phyloP scores from a whole-genome alignment of 768 basidiomycete genomes.

The Leccinum obscurum region DNA sequence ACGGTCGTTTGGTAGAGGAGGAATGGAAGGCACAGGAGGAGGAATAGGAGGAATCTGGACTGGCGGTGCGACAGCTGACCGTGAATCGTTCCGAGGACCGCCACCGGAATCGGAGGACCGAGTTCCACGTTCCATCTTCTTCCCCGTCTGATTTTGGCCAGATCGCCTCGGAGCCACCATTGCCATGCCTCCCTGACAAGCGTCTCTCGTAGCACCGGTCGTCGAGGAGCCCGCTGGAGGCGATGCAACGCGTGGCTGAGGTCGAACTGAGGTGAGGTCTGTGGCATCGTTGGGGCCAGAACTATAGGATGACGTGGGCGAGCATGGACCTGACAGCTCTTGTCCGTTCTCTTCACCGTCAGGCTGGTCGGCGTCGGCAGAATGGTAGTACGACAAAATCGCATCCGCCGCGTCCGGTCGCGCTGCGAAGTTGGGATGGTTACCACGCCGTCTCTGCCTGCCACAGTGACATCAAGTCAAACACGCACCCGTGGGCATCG shows the following conservation, averaged over 20 bases:
- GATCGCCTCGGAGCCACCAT: conserved; percentile 41
- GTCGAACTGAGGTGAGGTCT: conserved; percentile 18
- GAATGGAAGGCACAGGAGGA: conserved; percentile 39
- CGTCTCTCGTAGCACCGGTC: conserved; percentile 43
- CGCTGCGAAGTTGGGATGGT: conserved; percentile 6
- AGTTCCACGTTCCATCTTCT: conserved; percentile 12
- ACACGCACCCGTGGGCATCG: conserved; percentile 17
- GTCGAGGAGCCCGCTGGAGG: conserved; percentile 30
- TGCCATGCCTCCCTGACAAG: conserved; percentile 61
- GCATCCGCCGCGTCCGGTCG: conserved; percentile 42
- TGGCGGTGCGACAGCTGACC: conserved; percentile 63
- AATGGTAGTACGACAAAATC: conserved; percentile 57
- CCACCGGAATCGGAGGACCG: conserved; percentile 28
- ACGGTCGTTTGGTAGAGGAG: conserved; percentile 29
- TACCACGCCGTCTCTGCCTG: not conserved
- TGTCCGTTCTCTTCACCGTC: conserved; percentile 30
- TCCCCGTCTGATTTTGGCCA: conserved; percentile 28
- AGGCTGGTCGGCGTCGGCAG: conserved; percentile 36
- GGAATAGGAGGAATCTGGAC: conserved; percentile 51
- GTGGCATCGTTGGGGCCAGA: conserved; percentile 48
- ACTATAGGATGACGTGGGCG: conserved; percentile 10
- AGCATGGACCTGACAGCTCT: conserved; percentile 19
- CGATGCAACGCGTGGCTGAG: conserved; percentile 23
- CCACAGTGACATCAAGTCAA: not conserved
- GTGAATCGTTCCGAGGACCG: conserved; percentile 33